phyloP scores from a whole-genome alignment of 176 grass and related monocot genomes.

The maize (Zea mays) region DNA sequence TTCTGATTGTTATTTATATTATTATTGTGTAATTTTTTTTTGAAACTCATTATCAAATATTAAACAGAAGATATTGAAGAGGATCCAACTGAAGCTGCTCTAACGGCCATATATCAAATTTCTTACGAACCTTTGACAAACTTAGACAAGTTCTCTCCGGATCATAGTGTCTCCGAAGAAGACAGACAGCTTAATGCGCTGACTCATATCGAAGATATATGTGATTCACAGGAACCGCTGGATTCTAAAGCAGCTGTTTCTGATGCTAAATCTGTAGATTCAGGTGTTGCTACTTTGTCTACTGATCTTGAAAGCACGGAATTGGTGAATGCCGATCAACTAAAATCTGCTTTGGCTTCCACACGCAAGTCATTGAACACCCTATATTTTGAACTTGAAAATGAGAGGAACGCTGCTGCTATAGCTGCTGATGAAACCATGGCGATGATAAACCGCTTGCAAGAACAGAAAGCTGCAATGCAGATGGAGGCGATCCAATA shows the following conservation, averaged over 20 bases:
- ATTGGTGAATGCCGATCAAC: conserved; percentile 52
- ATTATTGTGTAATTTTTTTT: background rate
- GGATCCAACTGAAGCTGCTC: conserved; percentile 33
- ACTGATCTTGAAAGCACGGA: conserved; percentile 59
- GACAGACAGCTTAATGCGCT: conserved; percentile 45
- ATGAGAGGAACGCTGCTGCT: conserved; percentile 87
- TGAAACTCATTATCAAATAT: conserved; percentile 21
- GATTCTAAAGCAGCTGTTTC: conserved; percentile 47
- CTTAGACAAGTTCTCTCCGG: conserved; percentile 36
- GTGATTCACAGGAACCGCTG: conserved; percentile 49
- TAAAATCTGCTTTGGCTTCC: conserved; percentile 72
- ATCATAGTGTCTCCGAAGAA: conserved; percentile 48
- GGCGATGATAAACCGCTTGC: conserved; percentile 99
- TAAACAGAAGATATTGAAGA: conserved; percentile 48
- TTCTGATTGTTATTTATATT: conserved; percentile 29
- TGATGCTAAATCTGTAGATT: conserved; percentile 62
- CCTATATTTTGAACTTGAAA: conserved; percentile 85
- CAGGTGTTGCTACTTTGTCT: conserved; percentile 46
- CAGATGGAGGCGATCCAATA: conserved; percentile 99
- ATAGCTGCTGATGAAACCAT: conserved; percentile 94
- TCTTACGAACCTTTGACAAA: conserved; percentile 38
- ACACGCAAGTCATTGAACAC: conserved; percentile 62
- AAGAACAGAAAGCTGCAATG: conserved; percentile 99
- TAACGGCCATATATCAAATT: conserved; percentile 35
- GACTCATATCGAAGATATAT: conserved; percentile 45